Percentiles rank a stretch among this genome's conserved stretches.
phyloP scores from a whole-genome alignment of 2,329 filamentous ascomycete species.

The Phialocephala sp. region DNA sequence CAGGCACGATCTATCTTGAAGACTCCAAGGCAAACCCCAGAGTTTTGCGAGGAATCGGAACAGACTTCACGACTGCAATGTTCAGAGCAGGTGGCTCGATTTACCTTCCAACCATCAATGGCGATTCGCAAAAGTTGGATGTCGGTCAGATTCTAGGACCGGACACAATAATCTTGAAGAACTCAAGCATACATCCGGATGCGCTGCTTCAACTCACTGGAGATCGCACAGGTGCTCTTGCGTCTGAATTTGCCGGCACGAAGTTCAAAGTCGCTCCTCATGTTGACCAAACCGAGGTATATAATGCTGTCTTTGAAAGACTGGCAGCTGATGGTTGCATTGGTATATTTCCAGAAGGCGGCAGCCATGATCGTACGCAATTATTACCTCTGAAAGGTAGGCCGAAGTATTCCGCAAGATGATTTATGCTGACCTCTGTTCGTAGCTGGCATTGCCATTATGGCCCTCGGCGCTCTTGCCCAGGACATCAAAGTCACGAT shows the following conservation, averaged over 20 bases:
- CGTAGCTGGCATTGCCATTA: slow-evolving; percentile 29
- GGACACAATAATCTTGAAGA: slow-evolving; percentile 17
- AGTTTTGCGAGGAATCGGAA: slow-evolving; percentile 20
- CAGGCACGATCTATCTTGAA: slow-evolving; percentile 71
- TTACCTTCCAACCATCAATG: slow-evolving; percentile 26
- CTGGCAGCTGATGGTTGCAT: slow-evolving; percentile 85
- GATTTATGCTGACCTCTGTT: neutral
- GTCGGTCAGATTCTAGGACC: slow-evolving; percentile 22
- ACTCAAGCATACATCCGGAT: slow-evolving; percentile 12
- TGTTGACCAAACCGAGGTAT: slow-evolving; percentile 91
- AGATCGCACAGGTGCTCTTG: neutral
- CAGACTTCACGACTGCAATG: slow-evolving; percentile 23
- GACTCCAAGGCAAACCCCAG: slow-evolving; percentile 7
- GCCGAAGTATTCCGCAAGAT: neutral
- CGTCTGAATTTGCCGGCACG: slow-evolving; percentile 45
- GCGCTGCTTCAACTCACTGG: slow-evolving; percentile 18
- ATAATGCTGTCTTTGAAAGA: slow-evolving; percentile 87
- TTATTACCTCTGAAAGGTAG: slow-evolving; percentile 79
- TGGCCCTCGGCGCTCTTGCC: slow-evolving; percentile 78
- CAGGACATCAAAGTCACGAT: slow-evolving; percentile 86
- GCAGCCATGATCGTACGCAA: slow-evolving; percentile 92
- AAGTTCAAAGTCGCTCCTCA: slow-evolving; percentile 89
- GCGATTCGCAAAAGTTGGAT: slow-evolving; percentile 28
- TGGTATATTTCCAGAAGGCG: slow-evolving; percentile 95
- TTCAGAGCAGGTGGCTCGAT: slow-evolving; percentile 28